These are phyloP conservation scores for Daedaleopsis nitida DNA, from an alignment of 768 basidiomycete genomes.

Conservation along the genomic window DNA sequence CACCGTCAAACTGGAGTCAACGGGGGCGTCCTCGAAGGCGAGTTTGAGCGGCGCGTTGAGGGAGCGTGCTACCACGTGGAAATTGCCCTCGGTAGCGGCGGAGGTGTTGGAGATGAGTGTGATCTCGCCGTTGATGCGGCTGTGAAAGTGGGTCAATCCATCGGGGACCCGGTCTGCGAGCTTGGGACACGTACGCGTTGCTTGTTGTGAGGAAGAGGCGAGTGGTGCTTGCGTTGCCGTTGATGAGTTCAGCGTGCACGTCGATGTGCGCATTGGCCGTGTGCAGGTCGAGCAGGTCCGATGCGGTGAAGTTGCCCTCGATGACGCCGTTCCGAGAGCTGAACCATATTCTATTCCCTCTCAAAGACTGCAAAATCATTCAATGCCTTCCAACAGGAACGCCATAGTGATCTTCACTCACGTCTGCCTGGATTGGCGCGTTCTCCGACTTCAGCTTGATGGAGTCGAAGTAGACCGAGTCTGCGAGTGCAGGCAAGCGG, in stretches of 20 bases:
- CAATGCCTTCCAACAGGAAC: slow-evolving; percentile 5
- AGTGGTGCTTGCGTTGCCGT: slow-evolving; percentile 27
- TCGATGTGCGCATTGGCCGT: slow-evolving; percentile 40
- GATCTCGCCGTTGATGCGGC: slow-evolving; percentile 20
- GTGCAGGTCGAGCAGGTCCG: slow-evolving; percentile 28
- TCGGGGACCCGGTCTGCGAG: neutral
- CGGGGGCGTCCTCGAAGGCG: slow-evolving; percentile 34
- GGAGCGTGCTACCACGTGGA: slow-evolving; percentile 33
- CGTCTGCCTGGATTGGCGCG: slow-evolving; percentile 29
- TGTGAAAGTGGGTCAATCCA: slow-evolving; percentile 1
- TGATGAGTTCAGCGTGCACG: slow-evolving; percentile 29
- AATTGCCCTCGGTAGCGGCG: slow-evolving; percentile 29
- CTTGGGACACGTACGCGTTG: slow-evolving; percentile 39
- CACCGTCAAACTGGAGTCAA: slow-evolving; percentile 35
- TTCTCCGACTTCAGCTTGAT: slow-evolving; percentile 31
- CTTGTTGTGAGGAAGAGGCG: slow-evolving; percentile 38
- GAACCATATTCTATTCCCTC: slow-evolving; percentile 25
- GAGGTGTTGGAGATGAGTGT: slow-evolving; percentile 18
- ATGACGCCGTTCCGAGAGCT: slow-evolving; percentile 38
- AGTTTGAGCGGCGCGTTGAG: slow-evolving; percentile 37
- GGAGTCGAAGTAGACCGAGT: slow-evolving; percentile 29
- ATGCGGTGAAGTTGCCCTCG: slow-evolving; percentile 38
- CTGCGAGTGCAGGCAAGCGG: slow-evolving; percentile 30
- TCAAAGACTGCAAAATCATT: slow-evolving; percentile 31
- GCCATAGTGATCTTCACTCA: slow-evolving; percentile 6